A percentile compares a stretch with the other conserved stretches of the same genome.
Conservation (phyloP, 805 yeast species). For the Priceomyces medius region DNA sequence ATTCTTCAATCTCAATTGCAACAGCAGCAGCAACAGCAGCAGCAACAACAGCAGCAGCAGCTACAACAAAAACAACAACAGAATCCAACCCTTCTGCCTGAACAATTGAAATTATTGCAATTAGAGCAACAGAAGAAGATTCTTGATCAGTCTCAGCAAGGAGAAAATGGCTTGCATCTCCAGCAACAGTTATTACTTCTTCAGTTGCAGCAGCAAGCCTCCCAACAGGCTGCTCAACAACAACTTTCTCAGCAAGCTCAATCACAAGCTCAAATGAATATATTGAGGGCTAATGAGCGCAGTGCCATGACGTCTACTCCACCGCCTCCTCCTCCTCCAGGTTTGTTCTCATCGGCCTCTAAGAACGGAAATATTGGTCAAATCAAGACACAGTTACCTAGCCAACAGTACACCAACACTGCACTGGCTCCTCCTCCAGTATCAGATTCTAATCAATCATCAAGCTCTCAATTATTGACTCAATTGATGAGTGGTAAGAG, state of each 20-base stretch:
- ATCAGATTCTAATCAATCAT: conserved; percentile 33
- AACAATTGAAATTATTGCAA: conserved; percentile 4
- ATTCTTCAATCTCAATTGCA: conserved; percentile 12
- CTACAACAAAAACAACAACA: conserved; percentile 10
- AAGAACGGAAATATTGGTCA: conserved; percentile 3
- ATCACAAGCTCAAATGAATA: conserved; percentile 24
- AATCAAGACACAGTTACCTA: conserved; percentile 11
- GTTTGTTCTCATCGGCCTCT: conserved; percentile 46
- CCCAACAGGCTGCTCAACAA: conserved; percentile 3
- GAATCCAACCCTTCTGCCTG: conserved; percentile 6
- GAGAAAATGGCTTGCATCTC: not conserved
- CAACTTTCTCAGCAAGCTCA: conserved; percentile 8
- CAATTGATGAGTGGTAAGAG: conserved; percentile 83
- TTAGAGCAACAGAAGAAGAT: conserved; percentile 4
- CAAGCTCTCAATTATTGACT: conserved; percentile 76
- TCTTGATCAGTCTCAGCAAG: conserved; percentile 2
- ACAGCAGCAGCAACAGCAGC: conserved; percentile 11
- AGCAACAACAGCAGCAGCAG: conserved; percentile 10
- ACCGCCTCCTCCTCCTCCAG: conserved; percentile 82
- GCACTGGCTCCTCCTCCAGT: conserved; percentile 8
- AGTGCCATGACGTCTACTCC: conserved; percentile 48
- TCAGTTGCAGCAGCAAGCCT: conserved; percentile 1
- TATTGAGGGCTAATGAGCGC: conserved; percentile 32
- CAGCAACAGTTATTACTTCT: conserved; percentile 2
- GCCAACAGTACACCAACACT: conserved; percentile 15